Percentiles rank a stretch among this genome's conserved stretches.
These are phyloP conservation scores for Solanum verrucosum DNA, from an alignment of 257 asterid species.

Conservation along the genomic window DNA sequence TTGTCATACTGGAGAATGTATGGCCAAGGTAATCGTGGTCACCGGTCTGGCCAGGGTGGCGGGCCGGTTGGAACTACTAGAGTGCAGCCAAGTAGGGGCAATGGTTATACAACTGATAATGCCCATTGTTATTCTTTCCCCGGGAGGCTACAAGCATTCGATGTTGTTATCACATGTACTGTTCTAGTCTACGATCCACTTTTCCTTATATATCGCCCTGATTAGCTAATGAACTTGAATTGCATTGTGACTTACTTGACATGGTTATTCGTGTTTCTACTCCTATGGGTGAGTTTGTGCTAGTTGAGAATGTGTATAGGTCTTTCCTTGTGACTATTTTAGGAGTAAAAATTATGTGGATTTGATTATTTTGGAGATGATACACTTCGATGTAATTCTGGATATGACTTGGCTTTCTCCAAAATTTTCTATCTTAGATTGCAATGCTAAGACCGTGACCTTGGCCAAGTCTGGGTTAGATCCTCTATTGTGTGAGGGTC, in stretches of 20 bases:
- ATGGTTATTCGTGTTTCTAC: not conserved
- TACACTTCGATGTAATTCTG: no score
- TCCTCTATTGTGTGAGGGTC: not conserved
- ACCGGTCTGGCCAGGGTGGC: not conserved
- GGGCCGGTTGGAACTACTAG: not conserved
- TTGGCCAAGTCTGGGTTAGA: not conserved
- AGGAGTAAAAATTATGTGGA: not conserved
- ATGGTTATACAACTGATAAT: not conserved
- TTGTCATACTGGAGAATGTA: not conserved
- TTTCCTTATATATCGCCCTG: no score
- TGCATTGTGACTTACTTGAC: not conserved
- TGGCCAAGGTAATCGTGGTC: not conserved
- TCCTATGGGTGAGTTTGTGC: not conserved
- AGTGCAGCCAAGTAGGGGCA: not conserved
- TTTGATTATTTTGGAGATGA: not conserved
- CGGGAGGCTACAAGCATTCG: not conserved
- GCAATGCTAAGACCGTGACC: not conserved
- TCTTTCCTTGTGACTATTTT: not conserved
- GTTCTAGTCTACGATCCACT: not conserved
- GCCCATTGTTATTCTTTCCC: not conserved
- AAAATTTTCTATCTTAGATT: not conserved
- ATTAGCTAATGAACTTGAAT: not conserved
- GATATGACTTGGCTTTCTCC: not conserved
- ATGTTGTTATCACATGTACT: not conserved
- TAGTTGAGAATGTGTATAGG: not conserved